Conservation (phyloP, 768 basidiomycete species). For the Fomitopsis serialis region DNA sequence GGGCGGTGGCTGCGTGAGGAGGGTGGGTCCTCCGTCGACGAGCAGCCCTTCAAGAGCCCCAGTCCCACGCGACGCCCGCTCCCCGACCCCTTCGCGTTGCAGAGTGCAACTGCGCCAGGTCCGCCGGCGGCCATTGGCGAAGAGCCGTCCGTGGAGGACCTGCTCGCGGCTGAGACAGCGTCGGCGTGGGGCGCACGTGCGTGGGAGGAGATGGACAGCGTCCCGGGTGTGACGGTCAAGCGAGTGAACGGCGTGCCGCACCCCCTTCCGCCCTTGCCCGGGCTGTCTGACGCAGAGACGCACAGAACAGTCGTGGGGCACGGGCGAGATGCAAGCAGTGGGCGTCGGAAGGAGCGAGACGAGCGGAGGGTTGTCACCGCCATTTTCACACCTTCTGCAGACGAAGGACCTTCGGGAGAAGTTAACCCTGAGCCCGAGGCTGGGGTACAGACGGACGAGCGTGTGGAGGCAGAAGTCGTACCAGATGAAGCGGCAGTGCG, state of each 20-base stretch:
- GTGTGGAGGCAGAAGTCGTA: background rate
- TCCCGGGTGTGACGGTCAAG: conserved; percentile 28
- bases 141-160: conserved; percentile 27
- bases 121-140: conserved; percentile 7
- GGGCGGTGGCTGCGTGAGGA: conserved; percentile 13
- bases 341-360: conserved; percentile 16
- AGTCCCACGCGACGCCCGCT: conserved; percentile 10
- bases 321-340: conserved; percentile 10
- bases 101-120: conserved; percentile 1
- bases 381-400: conserved; percentile 15
- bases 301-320: conserved; percentile 8
- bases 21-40: background rate
- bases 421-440: background rate
- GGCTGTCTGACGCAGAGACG: conserved; percentile 1
- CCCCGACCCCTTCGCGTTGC: conserved; percentile 2
- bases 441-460: background rate
- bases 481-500: conserved; percentile 2
- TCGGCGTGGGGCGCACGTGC: conserved; percentile 29
- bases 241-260: conserved; percentile 8
- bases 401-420: background rate
- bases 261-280: background rate
- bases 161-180: conserved; percentile 18
- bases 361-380: conserved; percentile 26
- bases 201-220: conserved; percentile 31
- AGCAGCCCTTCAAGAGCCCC: conserved; percentile 10